Conservation (phyloP, 495 filamentous ascomycete genomes). For the Amniculicola lignicola region DNA sequence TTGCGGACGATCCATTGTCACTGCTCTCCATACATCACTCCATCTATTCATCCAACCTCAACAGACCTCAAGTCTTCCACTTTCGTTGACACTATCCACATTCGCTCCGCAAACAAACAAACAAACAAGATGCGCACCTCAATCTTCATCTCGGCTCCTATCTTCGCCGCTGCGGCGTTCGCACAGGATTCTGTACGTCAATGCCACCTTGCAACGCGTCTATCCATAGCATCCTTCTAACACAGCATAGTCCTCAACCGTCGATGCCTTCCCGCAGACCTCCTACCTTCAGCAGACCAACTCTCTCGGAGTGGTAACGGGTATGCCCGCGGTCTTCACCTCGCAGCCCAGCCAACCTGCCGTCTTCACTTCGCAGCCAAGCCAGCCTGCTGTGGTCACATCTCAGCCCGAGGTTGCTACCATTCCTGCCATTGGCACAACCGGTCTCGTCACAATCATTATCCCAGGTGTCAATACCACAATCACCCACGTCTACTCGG, state of each 20-base stretch:
- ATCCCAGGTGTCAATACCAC: constrained; percentile 18
- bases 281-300: constrained; percentile 51
- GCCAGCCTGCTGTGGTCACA: constrained; percentile 45
- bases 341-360: constrained; percentile 42
- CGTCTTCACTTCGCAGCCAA: constrained; percentile 46
- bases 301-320: constrained; percentile 57
- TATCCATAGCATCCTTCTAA: constrained; percentile 1
- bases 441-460: constrained; percentile 30
- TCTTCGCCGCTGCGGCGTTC: constrained; percentile 35
- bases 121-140: constrained; percentile 41
- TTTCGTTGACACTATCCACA: background rate
- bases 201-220: background rate
- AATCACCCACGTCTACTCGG: constrained; percentile 27
- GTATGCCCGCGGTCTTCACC: constrained; percentile 36
- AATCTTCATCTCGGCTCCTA: constrained; percentile 35
- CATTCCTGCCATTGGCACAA: constrained; percentile 48
- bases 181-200: constrained; percentile 26
- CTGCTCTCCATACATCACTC: background rate
- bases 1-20: background rate
- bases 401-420: constrained; percentile 37
- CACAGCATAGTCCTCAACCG: constrained; percentile 7
- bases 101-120: constrained; percentile 6
- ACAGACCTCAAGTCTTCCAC: background rate
- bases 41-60: constrained; percentile 5
- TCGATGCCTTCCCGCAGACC: constrained; percentile 45